Base-by-base conservation (phyloP, 2,329 filamentous ascomycete species). In the Didymella glomerata region DNA sequence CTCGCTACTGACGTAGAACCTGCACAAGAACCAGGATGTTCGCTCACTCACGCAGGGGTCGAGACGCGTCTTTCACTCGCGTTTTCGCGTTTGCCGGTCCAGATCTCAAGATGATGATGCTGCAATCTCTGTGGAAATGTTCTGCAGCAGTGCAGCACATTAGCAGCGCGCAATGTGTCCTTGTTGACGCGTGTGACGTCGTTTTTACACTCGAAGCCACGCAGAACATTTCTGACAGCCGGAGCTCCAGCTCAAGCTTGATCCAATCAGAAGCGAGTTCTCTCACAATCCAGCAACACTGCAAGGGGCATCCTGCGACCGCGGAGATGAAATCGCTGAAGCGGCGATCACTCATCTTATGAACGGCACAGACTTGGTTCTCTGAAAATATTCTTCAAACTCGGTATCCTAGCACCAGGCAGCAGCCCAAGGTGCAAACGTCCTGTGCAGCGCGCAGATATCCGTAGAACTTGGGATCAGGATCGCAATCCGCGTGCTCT, bases 21-120 rank as follows among this genome's bases (percentile, higher is more conserved):
- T 40, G 36, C 36, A 20, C 36, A 11, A 34, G 45, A 60, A 60
- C 52, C 48, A 46, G 57, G 48, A 53, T 60, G 27, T 55, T 48
- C 36, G 38, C 53, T 51, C 48, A 34, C 46, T 40, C 30, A 22
- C 34, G 56, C 56, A 59, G 56, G 56, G 56, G 50, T 51, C 50
- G n/a, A 34, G 50, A 59, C 56, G 56, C 56, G 56, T 59, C 56
- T 18, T 54, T 47, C 46, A 10, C 34, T 50, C 56, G 56, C 50
- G 50, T 50, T 36, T 47, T 36, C 47, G 50, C 27, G 50, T 48
- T 44, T 27, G 41, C 41, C 27, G 22, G 11, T n/a, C 7, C 13
- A 27, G 41, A 27, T 27, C 38, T 25, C 4, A 14, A n/a, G 6
- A 8, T 4, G 42, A 34, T 32, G 46, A 25, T 25, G 22, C 22